phyloP scores from a whole-genome alignment of 352 stramenopile species.

The Elongisporangium anandrum region DNA sequence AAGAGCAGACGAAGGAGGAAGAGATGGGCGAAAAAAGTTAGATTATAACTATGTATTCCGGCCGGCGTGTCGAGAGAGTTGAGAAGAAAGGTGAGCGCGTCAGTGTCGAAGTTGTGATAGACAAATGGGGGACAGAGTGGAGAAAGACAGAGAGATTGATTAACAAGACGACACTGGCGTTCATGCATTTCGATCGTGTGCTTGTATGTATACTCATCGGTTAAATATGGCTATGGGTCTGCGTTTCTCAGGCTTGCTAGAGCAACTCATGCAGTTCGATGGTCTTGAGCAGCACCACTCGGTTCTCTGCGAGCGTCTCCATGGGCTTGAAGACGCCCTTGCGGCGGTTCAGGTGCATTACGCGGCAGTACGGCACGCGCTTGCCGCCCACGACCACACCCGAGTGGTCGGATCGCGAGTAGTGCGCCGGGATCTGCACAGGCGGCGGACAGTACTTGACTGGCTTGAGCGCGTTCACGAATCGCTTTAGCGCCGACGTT shows the following conservation, averaged over 20 bases:
- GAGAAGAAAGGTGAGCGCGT: not conserved
- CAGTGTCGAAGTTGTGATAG: not conserved
- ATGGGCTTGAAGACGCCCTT: not conserved
- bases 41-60: not conserved
- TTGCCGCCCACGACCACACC: constrained; percentile 20
- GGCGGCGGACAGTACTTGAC: constrained; percentile 1
- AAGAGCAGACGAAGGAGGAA: not conserved
- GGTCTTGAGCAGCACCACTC: not conserved
- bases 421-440: constrained; percentile 28
- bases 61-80: not conserved
- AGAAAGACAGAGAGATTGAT: not conserved
- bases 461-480: not conserved
- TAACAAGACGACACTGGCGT: not conserved
- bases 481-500: not conserved
- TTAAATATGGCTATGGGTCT: not conserved
- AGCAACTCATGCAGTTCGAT: not conserved
- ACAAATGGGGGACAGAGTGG: not conserved
- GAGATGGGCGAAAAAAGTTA: not conserved
- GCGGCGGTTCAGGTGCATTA: constrained; percentile 24
- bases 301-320: not conserved
- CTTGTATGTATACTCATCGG: not conserved
- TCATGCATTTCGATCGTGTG: not conserved
- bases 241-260: not conserved
- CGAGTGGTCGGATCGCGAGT: constrained; percentile 21
- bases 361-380: constrained; percentile 21